Base-by-base conservation (phyloP, 139 green algal genomes). In the Volvox reticuliferus region DNA sequence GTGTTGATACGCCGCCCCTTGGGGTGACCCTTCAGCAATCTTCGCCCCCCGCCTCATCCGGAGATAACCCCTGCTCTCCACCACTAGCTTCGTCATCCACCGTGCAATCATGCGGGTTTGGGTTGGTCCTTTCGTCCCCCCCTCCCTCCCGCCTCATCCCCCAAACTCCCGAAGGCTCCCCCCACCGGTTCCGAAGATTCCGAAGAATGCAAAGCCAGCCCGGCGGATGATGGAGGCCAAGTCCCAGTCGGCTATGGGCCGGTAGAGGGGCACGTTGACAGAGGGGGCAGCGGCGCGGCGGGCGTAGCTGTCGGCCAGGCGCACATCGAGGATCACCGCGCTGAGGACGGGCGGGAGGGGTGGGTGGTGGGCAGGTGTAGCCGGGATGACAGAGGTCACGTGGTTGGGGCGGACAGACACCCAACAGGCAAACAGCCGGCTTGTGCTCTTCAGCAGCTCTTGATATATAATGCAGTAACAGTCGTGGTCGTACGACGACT, bases 141-240 rank as follows among this genome's bases (percentile, higher is more conserved):
- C 24, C 75, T 55, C 6, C 75, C 19, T 62, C 76, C 14, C 13
- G 12, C 16, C 13, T 77, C n/a, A n/a, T 55, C 32, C n/a, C 79
- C 61, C 55, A 28, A 88, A 33, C 24, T 21, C 65, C 30, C 32
- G 26, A 2, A 2, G 6, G n/a, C n/a, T 37, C 67, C 22, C 36
- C 26, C 65, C 67, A 91, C 87, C 87, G 12, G 91, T 93, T 17
- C 87, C 91, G 33, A 84, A 92, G 36, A 94, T 91, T 33, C 91
- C 91, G 55, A 94, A 94, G 76, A 94, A 92, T 21, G 86, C 77
- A 35, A 94, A 94, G 16, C 82, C 91, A 12, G 75, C 75, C 14
- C 91, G 76, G 24, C 91, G 65, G 76, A 93, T 90, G 87, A 87
- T 92, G 33, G 87, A 80, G 2, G 87, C 69, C 20, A 79, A n/a